These are phyloP conservation scores for Penicillium subrubescens DNA, from an alignment of 495 filamentous ascomycete genomes.

Conservation along the genomic window DNA sequence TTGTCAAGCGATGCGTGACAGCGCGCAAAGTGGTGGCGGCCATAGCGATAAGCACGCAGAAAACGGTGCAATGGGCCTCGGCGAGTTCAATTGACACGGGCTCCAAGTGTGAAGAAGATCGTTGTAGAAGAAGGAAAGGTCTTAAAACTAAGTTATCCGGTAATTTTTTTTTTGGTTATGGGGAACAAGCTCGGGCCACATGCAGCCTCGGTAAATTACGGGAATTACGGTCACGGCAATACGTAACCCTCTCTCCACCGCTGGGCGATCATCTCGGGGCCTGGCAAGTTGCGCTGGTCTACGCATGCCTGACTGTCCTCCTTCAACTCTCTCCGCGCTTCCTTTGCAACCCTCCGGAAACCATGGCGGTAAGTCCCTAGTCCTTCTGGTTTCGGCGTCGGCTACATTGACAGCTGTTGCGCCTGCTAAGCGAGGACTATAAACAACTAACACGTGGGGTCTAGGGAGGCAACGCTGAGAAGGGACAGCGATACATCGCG, in stretches of 20 bases:
- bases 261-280: conserved; percentile 27
- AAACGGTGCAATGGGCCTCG: background rate
- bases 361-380: conserved; percentile 41
- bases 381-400: background rate
- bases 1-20: conserved; percentile 67
- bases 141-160: conserved; percentile 17
- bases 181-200: conserved; percentile 25
- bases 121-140: conserved; percentile 8
- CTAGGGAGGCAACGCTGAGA: conserved; percentile 56
- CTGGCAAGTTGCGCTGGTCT: conserved; percentile 9
- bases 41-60: conserved; percentile 13
- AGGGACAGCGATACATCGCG: conserved; percentile 77
- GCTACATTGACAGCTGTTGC: background rate
- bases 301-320: conserved; percentile 17
- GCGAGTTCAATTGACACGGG: conserved; percentile 4
- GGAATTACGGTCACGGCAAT: conserved; percentile 17
- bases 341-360: conserved; percentile 24
- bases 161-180: conserved; percentile 24
- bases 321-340: conserved; percentile 26
- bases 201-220: conserved; percentile 43
- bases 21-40: conserved; percentile 52
- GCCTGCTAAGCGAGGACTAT: conserved; percentile 1
- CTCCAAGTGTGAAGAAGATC: background rate
- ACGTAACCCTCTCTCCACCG: conserved; percentile 26
- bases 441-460: conserved; percentile 27